Evolutionary conservation across 2,329 filamentous ascomycete species (phyloP).

Genomic region (Neofusicoccum umdonicola): DNA sequence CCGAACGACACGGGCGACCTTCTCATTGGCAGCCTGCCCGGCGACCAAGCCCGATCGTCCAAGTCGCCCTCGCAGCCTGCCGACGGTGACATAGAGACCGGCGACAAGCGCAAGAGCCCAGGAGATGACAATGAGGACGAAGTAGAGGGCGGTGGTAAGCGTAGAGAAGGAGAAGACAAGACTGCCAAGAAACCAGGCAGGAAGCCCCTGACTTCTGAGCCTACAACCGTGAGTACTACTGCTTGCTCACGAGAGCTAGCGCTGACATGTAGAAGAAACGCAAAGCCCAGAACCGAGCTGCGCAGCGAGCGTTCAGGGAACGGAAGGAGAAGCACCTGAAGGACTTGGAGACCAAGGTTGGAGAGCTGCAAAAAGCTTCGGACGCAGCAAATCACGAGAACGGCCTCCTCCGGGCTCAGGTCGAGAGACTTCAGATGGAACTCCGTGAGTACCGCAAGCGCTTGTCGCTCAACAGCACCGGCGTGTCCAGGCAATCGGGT

Average conservation of each 20-base stretch:
- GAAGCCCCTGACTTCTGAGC: conserved; percentile 93
- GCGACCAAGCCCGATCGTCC: conserved; percentile 41
- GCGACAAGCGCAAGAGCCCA: conserved; percentile 65
- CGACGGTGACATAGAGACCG: conserved; percentile 46
- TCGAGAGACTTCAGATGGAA: conserved; percentile 82
- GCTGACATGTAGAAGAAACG: conserved; percentile 64
- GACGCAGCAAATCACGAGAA: conserved; percentile 85
- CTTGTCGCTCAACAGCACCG: conserved; percentile 60
- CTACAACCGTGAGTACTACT: conserved; percentile 75
- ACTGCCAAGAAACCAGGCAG: conserved; percentile 91
- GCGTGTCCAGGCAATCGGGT: conserved; percentile 45
- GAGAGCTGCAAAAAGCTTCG: conserved; percentile 73
- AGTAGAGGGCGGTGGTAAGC: conserved; percentile 68
- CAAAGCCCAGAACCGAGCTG: conserved; percentile 92
- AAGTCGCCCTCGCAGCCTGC: background rate
- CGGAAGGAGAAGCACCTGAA: conserved; percentile 90
- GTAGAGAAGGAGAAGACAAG: conserved; percentile 80
- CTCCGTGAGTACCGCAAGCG: conserved; percentile 88
- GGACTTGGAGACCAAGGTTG: conserved; percentile 71
- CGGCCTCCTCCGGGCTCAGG: conserved; percentile 74
- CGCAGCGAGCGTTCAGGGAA: conserved; percentile 89
- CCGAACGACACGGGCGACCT: conserved; percentile 54
- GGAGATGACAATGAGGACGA: conserved; percentile 63
- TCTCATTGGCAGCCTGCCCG: conserved; percentile 76
- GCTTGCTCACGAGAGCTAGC: conserved; percentile 3